Base-by-base conservation (phyloP, 257 asterid species). In the Nicotiana sylvestris region DNA sequence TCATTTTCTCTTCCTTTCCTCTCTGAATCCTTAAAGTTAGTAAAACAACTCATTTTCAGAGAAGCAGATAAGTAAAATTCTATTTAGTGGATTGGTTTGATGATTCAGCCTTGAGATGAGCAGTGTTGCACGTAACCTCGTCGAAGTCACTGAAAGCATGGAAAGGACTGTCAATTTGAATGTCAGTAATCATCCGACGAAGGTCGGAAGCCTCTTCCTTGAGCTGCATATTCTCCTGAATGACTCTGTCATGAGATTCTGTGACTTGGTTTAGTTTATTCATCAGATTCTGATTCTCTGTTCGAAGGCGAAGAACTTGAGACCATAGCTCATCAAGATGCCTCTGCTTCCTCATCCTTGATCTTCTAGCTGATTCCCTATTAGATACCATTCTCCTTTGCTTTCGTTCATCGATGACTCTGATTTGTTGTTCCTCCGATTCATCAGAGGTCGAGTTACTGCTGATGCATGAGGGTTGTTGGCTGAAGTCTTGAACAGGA, bases 331-430 rank as follows among this genome's bases (percentile, higher is more conserved):
- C 95, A 35, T 91, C 90, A 33, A 91, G 91, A 78, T 86, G 93
- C 35, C 93, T 86, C 81, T 88, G 93, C 46, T 91, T 91, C 16
- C 95, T 84, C 93, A 91, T 88, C 89, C 95, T 86, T 11, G 95
- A 91, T 60, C 95, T 66, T 7, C 95, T 87, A 8, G 95, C 95
- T 0, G 95, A 91, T 17, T 91, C 95, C 37, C 95, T 29, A 82
- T 91, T 91, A 0, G 95, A 91, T 18, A 91, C 83, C 95, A 88
- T 91, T 70, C 95, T 80, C 84, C 95, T 76, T 67, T 86, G 88
- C 83, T 68, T 87, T 53, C 95, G 57, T 85, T 87, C 92, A 11
- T 88, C 87, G 21, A 78, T 76, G 78, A 85, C 30, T 83, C 72
- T 65, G 0, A 51, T n/a, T 21, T 83, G 90, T 12, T 83, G 78